A percentile compares a stretch with the other conserved stretches of the same genome.
Evolutionary conservation across 805 yeast genomes (phyloP).

Genomic region (Ogataea zsoltii): DNA sequence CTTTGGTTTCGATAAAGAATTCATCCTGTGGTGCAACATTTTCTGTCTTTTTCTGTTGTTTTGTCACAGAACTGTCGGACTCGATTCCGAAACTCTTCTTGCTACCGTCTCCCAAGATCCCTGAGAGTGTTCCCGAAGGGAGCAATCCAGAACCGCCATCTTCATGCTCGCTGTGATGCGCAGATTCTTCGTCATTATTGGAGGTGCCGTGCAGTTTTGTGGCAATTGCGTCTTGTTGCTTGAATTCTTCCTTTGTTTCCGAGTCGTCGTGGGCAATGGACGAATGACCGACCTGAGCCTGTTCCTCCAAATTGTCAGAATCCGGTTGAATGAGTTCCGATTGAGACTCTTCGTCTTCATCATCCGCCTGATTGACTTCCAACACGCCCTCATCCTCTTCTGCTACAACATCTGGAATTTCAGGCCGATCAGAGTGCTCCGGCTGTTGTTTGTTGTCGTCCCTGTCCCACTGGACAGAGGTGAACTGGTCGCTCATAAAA

Average conservation of each 20-base stretch:
- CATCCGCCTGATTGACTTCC: not conserved
- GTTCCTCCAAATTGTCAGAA: not conserved
- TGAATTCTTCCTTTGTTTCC: not conserved
- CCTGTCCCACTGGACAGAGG: slow-evolving; percentile 59
- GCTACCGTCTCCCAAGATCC: not conserved
- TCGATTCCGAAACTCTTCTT: not conserved
- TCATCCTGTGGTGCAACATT: slow-evolving; percentile 7
- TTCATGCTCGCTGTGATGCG: slow-evolving; percentile 1
- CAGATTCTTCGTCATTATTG: not conserved
- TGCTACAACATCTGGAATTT: slow-evolving; percentile 4
- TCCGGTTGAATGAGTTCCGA: slow-evolving; percentile 12
- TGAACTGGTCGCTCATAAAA: slow-evolving; percentile 46
- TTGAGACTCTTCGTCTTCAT: slow-evolving; percentile 12
- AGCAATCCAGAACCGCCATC: slow-evolving; percentile 4
- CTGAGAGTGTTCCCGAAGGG: not conserved
- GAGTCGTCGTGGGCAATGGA: not conserved
- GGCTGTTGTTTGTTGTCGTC: slow-evolving; percentile 32
- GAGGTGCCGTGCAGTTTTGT: not conserved
- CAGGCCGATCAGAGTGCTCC: slow-evolving; percentile 1
- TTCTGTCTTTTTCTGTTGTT: not conserved
- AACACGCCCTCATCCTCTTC: slow-evolving; percentile 5
- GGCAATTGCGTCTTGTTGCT: not conserved
- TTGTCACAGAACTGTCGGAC: not conserved
- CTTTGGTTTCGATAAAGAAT: slow-evolving; percentile 41
- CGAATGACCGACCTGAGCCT: not conserved